Evolutionary conservation across 257 asterid genomes (phyloP).

Genomic region (Jacaranda mimosifolia): DNA sequence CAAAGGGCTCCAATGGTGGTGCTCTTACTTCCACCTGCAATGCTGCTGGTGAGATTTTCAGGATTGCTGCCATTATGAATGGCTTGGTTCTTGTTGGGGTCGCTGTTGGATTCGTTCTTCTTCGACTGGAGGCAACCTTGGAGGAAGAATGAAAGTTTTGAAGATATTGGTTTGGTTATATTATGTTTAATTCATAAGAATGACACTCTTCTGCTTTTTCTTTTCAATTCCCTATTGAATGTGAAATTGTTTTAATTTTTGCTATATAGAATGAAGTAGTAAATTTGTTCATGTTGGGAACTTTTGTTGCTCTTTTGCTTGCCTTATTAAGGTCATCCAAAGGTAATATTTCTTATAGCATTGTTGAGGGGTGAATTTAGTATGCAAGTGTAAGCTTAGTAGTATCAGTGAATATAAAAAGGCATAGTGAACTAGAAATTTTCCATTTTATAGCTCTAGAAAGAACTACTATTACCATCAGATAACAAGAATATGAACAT

Average conservation of each 20-base stretch:
- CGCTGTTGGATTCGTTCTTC: conserved; percentile 89
- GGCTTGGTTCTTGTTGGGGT: conserved; percentile 82
- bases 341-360: not conserved
- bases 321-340: no score
- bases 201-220: no score
- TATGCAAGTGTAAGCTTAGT: not conserved
- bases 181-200: not conserved
- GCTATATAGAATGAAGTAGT: not conserved
- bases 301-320: not conserved
- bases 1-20: conserved; percentile 45
- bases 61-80: conserved; percentile 69
- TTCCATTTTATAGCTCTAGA: not conserved
- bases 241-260: not conserved
- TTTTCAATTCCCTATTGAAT: not conserved
- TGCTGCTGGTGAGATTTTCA: conserved; percentile 75
- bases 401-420: not conserved
- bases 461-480: not conserved
- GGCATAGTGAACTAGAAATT: no score
- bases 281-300: not conserved
- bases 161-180: conserved; percentile 22
- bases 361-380: not conserved
- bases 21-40: conserved; percentile 72
- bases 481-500: not conserved
- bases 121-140: conserved; percentile 72
- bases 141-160: conserved; percentile 70